Percentiles rank a stretch among this genome's conserved stretches.
Evolutionary conservation across 2,329 filamentous ascomycete genomes (phyloP).

Genomic region (Karstenula rhodostoma): DNA sequence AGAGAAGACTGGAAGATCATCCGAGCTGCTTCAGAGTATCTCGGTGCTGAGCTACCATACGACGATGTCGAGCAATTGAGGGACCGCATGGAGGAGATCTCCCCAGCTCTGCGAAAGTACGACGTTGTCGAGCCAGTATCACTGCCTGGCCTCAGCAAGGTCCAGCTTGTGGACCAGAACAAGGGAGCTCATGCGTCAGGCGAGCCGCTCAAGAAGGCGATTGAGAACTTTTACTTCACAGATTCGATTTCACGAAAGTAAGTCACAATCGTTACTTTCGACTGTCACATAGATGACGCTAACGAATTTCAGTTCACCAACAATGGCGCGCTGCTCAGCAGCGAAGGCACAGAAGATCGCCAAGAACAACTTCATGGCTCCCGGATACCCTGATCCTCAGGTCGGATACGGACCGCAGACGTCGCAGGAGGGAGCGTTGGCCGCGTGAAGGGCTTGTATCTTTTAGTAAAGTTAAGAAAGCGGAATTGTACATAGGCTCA

Average conservation of each 20-base stretch:
- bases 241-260: conserved; percentile 96
- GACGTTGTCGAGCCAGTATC: conserved; percentile 84
- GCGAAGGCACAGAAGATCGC: conserved; percentile 74
- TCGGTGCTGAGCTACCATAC: conserved; percentile 86
- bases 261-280: conserved; percentile 42
- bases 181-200: conserved; percentile 80
- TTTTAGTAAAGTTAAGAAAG: conserved; percentile 24
- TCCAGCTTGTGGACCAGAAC: conserved; percentile 95
- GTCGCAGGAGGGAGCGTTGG: conserved; percentile 33
- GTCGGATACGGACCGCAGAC: conserved; percentile 50
- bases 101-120: conserved; percentile 86
- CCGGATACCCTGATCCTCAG: conserved; percentile 54
- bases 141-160: conserved; percentile 82
- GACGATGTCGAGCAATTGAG: conserved; percentile 89
- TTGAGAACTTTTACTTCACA: conserved; percentile 98
- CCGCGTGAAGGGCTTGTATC: conserved; percentile 22
- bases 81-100: conserved; percentile 95
- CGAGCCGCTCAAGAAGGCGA: conserved; percentile 80
- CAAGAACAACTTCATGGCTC: conserved; percentile 61
- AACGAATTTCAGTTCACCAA: conserved; percentile 75
- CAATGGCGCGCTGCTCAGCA: conserved; percentile 96
- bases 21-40: conserved; percentile 88
- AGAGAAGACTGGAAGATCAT: conserved; percentile 99
- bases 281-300: conserved; percentile 15
- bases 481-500: conserved; percentile 42